These are phyloP conservation scores for Pseudogymnoascus verrucosus DNA, from an alignment of 2,329 filamentous ascomycete genomes.

Conservation along the genomic window DNA sequence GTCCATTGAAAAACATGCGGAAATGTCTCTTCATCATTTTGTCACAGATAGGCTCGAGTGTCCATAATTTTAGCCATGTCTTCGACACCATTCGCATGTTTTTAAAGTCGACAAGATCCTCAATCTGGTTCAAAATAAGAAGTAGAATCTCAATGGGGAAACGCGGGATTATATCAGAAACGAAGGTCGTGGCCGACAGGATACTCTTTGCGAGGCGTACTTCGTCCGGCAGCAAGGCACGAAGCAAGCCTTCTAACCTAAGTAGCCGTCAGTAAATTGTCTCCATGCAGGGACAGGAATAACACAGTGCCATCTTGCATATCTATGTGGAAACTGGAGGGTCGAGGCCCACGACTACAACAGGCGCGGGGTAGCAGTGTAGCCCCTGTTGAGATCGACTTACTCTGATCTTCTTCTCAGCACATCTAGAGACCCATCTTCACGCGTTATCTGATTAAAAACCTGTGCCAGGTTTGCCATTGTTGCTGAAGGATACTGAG, in stretches of 20 bases:
- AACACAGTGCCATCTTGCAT: not conserved
- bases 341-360: not conserved
- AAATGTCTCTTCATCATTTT: conserved; percentile 9
- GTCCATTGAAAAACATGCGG: not conserved
- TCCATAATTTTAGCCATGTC: conserved; percentile 6
- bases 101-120: conserved; percentile 9
- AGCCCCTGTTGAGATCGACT: conserved; percentile 10
- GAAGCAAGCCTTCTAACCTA: conserved; percentile 18
- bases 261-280: conserved; percentile 8
- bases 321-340: not conserved
- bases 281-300: not conserved
- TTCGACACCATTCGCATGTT: conserved; percentile 7
- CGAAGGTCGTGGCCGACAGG: conserved; percentile 7
- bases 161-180: conserved; percentile 14
- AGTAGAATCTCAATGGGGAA: conserved; percentile 20
- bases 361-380: not conserved
- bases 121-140: conserved; percentile 16
- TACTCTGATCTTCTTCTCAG: conserved; percentile 16
- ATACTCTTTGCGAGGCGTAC: conserved; percentile 10
- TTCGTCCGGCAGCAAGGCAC: conserved; percentile 14
- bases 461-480: conserved; percentile 10
- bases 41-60: not conserved
- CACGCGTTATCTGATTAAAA: conserved; percentile 13
- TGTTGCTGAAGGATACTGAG: conserved; percentile 13
- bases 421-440: conserved; percentile 14